phyloP scores from a whole-genome alignment of 2,329 filamentous ascomycete genomes.

The Alternaria ethzedia region DNA sequence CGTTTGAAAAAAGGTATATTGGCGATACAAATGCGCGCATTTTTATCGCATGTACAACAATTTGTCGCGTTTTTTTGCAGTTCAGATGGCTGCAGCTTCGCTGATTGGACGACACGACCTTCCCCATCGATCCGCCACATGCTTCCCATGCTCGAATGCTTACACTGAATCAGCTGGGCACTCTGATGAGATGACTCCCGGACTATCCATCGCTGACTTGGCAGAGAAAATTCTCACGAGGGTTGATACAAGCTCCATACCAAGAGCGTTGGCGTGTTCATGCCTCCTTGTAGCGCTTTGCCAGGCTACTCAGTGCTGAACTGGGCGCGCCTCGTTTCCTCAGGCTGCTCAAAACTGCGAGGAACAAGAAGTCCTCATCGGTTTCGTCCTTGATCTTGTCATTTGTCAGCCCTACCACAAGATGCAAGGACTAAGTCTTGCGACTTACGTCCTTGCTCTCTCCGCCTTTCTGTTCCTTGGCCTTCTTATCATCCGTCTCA shows the following conservation, averaged over 20 bases:
- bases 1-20: not conserved
- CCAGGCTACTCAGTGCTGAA: not conserved
- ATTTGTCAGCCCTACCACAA: not conserved
- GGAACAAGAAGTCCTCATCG: not conserved
- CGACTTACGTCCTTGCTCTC: not conserved
- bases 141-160: not conserved
- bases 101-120: not conserved
- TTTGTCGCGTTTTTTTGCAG: not conserved
- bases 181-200: not conserved
- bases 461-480: not conserved
- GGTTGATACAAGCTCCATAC: not conserved
- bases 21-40: not conserved
- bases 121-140: not conserved
- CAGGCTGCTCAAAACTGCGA: not conserved
- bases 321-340: not conserved
- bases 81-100: not conserved
- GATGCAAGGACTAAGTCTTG: not conserved
- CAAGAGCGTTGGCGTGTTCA: not conserved
- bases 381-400: not conserved
- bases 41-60: not conserved
- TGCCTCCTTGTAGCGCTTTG: not conserved
- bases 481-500: not conserved
- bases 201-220: not conserved
- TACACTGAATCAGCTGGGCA: no score
- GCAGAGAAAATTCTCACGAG: not conserved